phyloP scores from a whole-genome alignment of 805 yeast genomes.

The Wickerhamiella kazuoi region DNA sequence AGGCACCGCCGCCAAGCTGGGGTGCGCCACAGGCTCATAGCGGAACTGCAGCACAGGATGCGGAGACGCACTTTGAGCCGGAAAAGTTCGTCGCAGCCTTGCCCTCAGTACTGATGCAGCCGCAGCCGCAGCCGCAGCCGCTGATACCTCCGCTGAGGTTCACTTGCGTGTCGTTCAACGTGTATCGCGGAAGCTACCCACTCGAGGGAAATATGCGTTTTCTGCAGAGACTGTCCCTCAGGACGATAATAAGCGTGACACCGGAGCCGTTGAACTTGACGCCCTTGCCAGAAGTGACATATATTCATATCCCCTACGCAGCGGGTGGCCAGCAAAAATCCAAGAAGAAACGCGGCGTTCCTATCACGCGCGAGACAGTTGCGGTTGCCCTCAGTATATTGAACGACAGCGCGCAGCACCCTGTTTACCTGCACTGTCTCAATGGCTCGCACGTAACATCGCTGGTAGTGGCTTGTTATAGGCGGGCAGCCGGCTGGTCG shows the following conservation, averaged over 20 bases:
- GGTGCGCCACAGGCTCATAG: no score
- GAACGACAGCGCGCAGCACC: slow-evolving; percentile 40
- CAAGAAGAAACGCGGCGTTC: slow-evolving; percentile 32
- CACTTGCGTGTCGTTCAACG: slow-evolving; percentile 45
- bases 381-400: slow-evolving; percentile 40
- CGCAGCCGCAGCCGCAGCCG: background rate
- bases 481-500: slow-evolving; percentile 78
- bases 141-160: slow-evolving; percentile 46
- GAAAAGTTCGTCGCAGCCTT: no score
- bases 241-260: slow-evolving; percentile 59
- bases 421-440: slow-evolving; percentile 68
- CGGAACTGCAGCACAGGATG: no score
- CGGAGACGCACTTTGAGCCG: no score
- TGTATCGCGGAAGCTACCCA: slow-evolving; percentile 81
- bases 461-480: slow-evolving; percentile 65
- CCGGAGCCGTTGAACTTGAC: slow-evolving; percentile 43
- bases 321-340: slow-evolving; percentile 27
- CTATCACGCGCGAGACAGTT: slow-evolving; percentile 50
- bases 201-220: slow-evolving; percentile 55
- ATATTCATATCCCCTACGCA: slow-evolving; percentile 48
- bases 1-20: no score
- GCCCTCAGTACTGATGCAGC: slow-evolving; percentile 1
- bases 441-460: slow-evolving; percentile 84
- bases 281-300: slow-evolving; percentile 38
- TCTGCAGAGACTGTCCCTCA: slow-evolving; percentile 43